Base-by-base conservation (phyloP, 768 basidiomycete genomes). In the Collybia sp. region DNA sequence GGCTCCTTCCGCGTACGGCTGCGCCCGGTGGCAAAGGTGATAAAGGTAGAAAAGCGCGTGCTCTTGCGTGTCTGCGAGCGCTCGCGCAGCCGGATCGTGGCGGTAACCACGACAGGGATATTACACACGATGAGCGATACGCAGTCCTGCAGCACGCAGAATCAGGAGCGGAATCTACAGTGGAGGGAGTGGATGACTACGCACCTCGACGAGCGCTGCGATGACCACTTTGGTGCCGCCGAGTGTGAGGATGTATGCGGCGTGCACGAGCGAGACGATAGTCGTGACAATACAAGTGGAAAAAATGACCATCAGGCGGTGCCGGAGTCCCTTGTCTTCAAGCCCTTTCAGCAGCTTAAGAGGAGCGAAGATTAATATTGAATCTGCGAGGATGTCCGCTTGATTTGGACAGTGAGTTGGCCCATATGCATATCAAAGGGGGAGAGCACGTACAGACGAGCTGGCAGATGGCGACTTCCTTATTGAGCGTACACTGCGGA, bases 231-330 rank as follows among this genome's bases (percentile, higher is more conserved):
- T 52, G 6, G 50, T 49, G 3, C 61, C 63, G 16, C 61, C 60
- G 9, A 53, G 49, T 1, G 40, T 52, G 16, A 71, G 57, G 43
- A 80, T 70, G 51, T 70, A 67, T 20, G 62, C 55, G 0, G 71
- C 72, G 40, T 78, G 77, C 2, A 77, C 69, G n/a, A 72, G 53
- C 2, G 71, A 70, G n/a, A 69, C 68, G 32, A 72, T 53, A 6
- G 71, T 78, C 5, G 76, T 78, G 42, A 72, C 58, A 46, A 78
- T 69, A 42, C 76, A 76, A 9, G 79, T 69, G 9, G 79, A 79
- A 57, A 81, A 79, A 41, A 78, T 75, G 43, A 77, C 54, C 49
- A 73, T 65, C 33, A 75, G 61, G n/a, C 69, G 68, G 1, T 64
- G 57, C 4, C 72, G 69, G 1, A 78, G 54, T 18, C 49, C 52